Evolutionary conservation across 164 flowering plant genomes (phyloP).

Genomic region (Dillenia turbinata): DNA sequence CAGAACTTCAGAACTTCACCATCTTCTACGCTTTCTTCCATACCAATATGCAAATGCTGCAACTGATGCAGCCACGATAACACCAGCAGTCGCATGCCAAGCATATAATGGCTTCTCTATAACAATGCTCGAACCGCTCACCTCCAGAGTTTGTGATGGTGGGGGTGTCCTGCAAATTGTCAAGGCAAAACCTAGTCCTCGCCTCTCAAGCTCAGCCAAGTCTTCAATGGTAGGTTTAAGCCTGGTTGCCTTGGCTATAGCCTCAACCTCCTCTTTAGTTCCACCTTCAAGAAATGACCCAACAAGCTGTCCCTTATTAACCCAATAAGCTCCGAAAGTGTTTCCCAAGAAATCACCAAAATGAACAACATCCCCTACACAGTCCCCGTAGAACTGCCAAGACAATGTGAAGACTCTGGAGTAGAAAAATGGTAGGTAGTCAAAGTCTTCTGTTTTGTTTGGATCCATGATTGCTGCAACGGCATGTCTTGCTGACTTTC

Average conservation of each 20-base stretch:
- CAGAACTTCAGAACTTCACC: constrained; percentile 36
- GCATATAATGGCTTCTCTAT: constrained; percentile 49
- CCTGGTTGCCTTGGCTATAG: constrained; percentile 69
- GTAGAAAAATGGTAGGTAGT: constrained; percentile 93
- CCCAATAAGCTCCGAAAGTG: constrained; percentile 88
- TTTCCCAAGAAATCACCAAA: constrained; percentile 77
- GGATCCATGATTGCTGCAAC: constrained; percentile 81
- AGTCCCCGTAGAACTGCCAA: constrained; percentile 98
- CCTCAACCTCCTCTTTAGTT: constrained; percentile 80
- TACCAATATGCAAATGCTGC: constrained; percentile 93
- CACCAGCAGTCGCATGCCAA: constrained; percentile 88
- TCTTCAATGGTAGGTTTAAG: constrained; percentile 53
- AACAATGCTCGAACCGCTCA: constrained; percentile 12
- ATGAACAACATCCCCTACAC: constrained; percentile 71
- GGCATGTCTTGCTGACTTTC: constrained; percentile 80
- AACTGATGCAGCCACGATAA: constrained; percentile 65
- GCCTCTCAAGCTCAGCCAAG: constrained; percentile 55
- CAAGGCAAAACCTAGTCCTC: constrained; percentile 64
- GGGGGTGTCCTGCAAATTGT: constrained; percentile 28
- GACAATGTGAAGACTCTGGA: constrained; percentile 84
- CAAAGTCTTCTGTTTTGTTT: constrained; percentile 55
- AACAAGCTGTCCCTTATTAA: constrained; percentile 66
- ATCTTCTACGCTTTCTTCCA: constrained; percentile 75
- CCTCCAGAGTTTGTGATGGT: constrained; percentile 16
- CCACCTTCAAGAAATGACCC: constrained; percentile 98